Evolutionary conservation across 768 basidiomycete genomes (phyloP).

Genomic region (Pisolithus tinctorius): DNA sequence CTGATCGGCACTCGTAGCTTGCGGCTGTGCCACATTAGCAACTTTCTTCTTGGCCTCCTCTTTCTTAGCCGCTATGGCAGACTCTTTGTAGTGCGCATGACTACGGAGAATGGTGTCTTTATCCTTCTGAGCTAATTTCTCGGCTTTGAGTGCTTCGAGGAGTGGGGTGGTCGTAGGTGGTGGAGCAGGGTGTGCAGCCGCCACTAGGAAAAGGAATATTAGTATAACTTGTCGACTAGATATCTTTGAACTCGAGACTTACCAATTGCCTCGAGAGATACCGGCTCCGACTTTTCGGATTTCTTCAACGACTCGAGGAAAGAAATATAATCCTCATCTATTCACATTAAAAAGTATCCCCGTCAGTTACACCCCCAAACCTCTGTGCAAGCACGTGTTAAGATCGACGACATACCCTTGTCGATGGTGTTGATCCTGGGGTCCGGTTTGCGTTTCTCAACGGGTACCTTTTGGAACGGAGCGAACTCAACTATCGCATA

Average conservation of each 20-base stretch:
- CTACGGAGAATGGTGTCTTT: conserved; percentile 67
- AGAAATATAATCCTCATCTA: conserved; percentile 79
- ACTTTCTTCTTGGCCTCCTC: conserved; percentile 35
- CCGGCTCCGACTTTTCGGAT: conserved; percentile 44
- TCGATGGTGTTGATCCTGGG: conserved; percentile 83
- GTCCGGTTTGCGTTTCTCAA: conserved; percentile 72
- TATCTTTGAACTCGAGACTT: conserved; percentile 14
- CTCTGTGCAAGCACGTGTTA: no score
- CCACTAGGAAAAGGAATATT: conserved; percentile 37
- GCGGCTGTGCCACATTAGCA: background rate
- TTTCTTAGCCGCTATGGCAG: conserved; percentile 28
- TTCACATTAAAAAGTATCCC: no score
- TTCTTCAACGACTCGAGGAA: conserved; percentile 72
- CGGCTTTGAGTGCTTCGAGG: conserved; percentile 87
- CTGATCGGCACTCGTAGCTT: conserved; percentile 14
- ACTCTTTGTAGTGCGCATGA: conserved; percentile 66
- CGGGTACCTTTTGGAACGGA: conserved; percentile 81
- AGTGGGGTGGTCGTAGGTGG: conserved; percentile 83
- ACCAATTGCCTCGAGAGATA: conserved; percentile 62
- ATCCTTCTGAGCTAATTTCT: conserved; percentile 58
- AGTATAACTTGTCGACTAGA: background rate
- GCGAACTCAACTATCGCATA: conserved; percentile 91
- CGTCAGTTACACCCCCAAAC: no score
- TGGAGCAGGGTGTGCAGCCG: conserved; percentile 51
- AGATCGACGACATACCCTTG: conserved; percentile 47